These are phyloP conservation scores for Mentha longifolia DNA, from an alignment of 257 asterid species.

Conservation along the genomic window DNA sequence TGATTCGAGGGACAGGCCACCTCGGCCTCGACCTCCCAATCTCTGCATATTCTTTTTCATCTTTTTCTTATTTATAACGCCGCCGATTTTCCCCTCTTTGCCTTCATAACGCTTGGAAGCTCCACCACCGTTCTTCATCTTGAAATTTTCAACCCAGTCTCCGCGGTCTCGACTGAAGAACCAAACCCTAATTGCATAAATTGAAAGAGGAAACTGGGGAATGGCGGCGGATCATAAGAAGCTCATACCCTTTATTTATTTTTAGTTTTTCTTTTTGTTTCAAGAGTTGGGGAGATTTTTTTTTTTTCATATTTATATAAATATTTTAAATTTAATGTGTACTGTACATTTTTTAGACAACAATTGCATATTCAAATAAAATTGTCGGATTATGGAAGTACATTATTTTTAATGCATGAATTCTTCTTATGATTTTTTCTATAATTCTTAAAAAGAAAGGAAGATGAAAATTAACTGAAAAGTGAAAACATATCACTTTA, in stretches of 20 bases:
- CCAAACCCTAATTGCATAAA: constrained; percentile 33
- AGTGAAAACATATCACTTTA: too few species aligned
- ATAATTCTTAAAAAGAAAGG: too few species aligned
- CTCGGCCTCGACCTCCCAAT: constrained; percentile 73
- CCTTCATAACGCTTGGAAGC: constrained; percentile 30
- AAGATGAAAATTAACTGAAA: too few species aligned
- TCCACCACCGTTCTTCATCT: constrained; percentile 49
- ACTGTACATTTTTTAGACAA: too few species aligned
- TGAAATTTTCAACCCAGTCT: background rate
- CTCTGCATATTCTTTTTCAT: constrained; percentile 76
- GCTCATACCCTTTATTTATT: background rate
- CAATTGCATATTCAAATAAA: too few species aligned
- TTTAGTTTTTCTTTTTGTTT: background rate
- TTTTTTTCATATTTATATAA: too few species aligned
- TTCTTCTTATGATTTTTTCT: too few species aligned
- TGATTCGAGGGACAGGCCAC: constrained; percentile 83
- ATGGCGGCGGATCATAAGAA: background rate
- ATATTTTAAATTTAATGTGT: too few species aligned
- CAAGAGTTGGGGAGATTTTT: too few species aligned
- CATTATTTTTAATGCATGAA: too few species aligned
- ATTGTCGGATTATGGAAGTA: too few species aligned
- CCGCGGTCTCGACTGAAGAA: constrained; percentile 3
- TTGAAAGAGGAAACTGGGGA: background rate
- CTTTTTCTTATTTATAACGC: constrained; percentile 52
- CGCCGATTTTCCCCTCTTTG: constrained; percentile 39